Evolutionary conservation across 495 filamentous ascomycete genomes (phyloP), one percentile per base, ranked within the genome.

Genomic region (Penicilliopsis zonata): DNA sequence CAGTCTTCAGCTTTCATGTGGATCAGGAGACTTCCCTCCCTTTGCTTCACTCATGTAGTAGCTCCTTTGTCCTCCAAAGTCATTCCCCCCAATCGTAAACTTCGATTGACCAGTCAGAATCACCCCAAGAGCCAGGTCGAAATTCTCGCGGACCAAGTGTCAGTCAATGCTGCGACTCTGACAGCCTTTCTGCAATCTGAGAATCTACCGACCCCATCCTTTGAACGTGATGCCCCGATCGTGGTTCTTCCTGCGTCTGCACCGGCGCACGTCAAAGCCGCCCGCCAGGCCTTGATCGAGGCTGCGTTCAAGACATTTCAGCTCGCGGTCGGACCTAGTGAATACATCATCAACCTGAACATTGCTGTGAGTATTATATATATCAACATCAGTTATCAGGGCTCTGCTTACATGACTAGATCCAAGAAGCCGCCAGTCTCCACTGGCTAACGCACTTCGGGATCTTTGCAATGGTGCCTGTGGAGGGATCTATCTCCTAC

Each of bases 141-240:
- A n/a, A n/a, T n/a, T n/a, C 21, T 23, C n/a, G 21, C 21, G 6
- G n/a, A 23, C 6, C 21, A 23, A 23, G 21, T 23, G 21, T 6
- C 21, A 6, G 21, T 6, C 6, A 23, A 23, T 23, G 21, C n/a
- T n/a, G n/a, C 21, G 6, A 23, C 21, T n/a, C 86, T 92, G 48
- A 82, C 90, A 35, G 64, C 50, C 30, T 84, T 86, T 53, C 70
- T 92, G 0, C 69, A 70, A 9, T 71, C 78, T 0, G 82, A 92
- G 54, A 83, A 83, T 0, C 83, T 90, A 55, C 77, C 82, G 28
- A 74, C 87, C 6, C 21, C 21, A n/a, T 23, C 21, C 6, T 23
- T 23, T 23, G 21, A 21, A 5, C 30, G 30, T 3, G 30, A 33
- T 33, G 14, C 30, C 22, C 16, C 30, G 13, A 4, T 19, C 1